Base-by-base conservation (phyloP, 768 basidiomycete genomes). In the Fomitopsis pulvina region DNA sequence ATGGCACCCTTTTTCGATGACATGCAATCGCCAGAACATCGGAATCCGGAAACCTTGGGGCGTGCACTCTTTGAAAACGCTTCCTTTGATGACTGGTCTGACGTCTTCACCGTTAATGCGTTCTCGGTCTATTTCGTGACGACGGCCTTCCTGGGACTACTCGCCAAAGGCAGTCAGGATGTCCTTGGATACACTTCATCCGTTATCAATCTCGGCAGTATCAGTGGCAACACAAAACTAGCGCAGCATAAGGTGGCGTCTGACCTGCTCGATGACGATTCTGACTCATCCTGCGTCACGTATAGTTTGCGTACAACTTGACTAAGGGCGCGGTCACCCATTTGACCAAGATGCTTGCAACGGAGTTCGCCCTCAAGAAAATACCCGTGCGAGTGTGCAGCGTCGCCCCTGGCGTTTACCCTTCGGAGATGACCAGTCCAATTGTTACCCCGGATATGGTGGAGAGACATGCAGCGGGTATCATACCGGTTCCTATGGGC, bases 81-180 rank as follows among this genome's bases (percentile, higher is more conserved):
- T 52, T 73, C 76, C 3, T 75, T 79, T 50, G 78, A 80, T 18
- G 70, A 66, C 39, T 91, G 88, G 88, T 63, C 70, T 0, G 64
- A 77, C 37, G 64, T 87, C 14, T 89, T 79, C 60, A 62, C 66
- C 16, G 71, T 86, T 64, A 90, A 91, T 68, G 76, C 83, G 0
- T 81, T 83, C 60, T 81, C 89, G n/a, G 69, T 84, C 44, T 90
- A 79, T 68, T 91, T 90, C 61, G 76, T 82, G 52, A 85, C 85
- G 0, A 80, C 77, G 6, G 88, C 85, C 0, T 89, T 90, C 66
- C 66, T 89, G 39, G 87, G 83, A 4, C 69, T 91, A 37, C 76
- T 91, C 41, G 81, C 80, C 48, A 84, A 80, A 57, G 88, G 86
- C 26, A 78, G 83, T 21, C 70, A 77, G 57, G 85, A 87, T 52